Conservation (phyloP, 345 rosid species). For the Dovyalis caffra region DNA sequence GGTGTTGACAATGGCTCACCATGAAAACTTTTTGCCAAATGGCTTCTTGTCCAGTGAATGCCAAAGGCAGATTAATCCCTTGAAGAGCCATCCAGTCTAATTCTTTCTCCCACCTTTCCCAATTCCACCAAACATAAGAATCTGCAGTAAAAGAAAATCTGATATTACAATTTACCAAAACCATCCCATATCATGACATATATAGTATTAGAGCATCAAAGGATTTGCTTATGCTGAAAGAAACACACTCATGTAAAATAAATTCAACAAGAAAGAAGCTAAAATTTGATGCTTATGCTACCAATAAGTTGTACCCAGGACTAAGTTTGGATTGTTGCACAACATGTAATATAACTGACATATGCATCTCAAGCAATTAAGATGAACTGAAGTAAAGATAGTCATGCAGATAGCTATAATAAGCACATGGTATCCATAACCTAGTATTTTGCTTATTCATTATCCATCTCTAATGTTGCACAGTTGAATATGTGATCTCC, state of each 20-base stretch:
- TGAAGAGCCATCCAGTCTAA: slow-evolving; percentile 99
- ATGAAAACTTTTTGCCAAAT: slow-evolving; percentile 90
- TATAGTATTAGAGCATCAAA: not conserved
- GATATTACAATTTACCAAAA: slow-evolving; percentile 5
- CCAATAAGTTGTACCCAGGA: not conserved
- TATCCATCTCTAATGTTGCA: not conserved
- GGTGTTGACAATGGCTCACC: slow-evolving; percentile 36
- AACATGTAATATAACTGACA: too few species aligned
- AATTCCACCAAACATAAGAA: slow-evolving; percentile 93
- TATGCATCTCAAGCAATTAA: too few species aligned
- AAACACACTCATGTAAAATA: not conserved
- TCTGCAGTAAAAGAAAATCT: slow-evolving; percentile 42
- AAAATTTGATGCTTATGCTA: not conserved
- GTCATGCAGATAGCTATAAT: too few species aligned
- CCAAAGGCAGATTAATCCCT: slow-evolving; percentile 93
- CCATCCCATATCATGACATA: not conserved
- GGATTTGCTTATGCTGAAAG: too few species aligned
- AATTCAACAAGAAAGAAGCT: not conserved
- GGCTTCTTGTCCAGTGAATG: slow-evolving; percentile 92
- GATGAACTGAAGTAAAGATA: too few species aligned
- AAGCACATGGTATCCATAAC: too few species aligned
- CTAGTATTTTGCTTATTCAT: too few species aligned
- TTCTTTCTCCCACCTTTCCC: slow-evolving; percentile 96
- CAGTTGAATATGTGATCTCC: not conserved
- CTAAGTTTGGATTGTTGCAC: too few species aligned